phyloP scores from a whole-genome alignment of 169 alveolate species.

The Eimeria maxima region DNA sequence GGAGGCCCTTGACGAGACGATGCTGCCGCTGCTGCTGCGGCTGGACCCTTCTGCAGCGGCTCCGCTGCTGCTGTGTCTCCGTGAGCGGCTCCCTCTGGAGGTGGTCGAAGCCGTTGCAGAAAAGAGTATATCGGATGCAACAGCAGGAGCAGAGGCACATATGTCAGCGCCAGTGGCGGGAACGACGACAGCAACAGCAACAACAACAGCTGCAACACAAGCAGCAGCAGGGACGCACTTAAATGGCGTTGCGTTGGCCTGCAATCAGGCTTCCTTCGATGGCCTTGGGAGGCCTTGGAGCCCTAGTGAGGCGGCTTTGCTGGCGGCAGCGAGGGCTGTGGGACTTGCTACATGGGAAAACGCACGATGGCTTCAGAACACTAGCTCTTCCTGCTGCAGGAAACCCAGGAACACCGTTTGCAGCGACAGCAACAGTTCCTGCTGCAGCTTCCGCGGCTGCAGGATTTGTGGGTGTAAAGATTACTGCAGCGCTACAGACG shows the following conservation, averaged over 20 bases:
- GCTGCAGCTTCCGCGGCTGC: slow-evolving; percentile 44
- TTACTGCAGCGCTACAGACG: neutral
- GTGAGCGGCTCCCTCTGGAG: slow-evolving; percentile 39
- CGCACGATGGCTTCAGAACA: neutral
- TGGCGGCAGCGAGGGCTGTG: slow-evolving; percentile 57
- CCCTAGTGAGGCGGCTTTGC: slow-evolving; percentile 36
- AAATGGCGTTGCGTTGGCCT: neutral
- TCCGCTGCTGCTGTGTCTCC: slow-evolving; percentile 43
- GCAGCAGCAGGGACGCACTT: neutral
- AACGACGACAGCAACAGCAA: neutral
- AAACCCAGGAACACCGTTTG: neutral
- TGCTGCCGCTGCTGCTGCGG: slow-evolving; percentile 67
- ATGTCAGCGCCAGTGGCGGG: neutral
- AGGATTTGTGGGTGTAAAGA: neutral
- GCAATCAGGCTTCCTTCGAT: neutral
- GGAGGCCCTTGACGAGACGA: slow-evolving; percentile 61
- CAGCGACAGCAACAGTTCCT: neutral
- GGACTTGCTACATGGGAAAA: slow-evolving; percentile 41
- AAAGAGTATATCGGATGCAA: neutral
- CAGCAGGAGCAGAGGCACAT: neutral
- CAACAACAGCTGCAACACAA: neutral
- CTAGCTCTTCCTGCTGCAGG: neutral
- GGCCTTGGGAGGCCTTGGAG: slow-evolving; percentile 48
- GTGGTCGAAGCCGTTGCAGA: slow-evolving; percentile 46
- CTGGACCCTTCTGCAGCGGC: slow-evolving; percentile 72